phyloP scores from a whole-genome alignment of 768 basidiomycete species.

The Russula compacta region DNA sequence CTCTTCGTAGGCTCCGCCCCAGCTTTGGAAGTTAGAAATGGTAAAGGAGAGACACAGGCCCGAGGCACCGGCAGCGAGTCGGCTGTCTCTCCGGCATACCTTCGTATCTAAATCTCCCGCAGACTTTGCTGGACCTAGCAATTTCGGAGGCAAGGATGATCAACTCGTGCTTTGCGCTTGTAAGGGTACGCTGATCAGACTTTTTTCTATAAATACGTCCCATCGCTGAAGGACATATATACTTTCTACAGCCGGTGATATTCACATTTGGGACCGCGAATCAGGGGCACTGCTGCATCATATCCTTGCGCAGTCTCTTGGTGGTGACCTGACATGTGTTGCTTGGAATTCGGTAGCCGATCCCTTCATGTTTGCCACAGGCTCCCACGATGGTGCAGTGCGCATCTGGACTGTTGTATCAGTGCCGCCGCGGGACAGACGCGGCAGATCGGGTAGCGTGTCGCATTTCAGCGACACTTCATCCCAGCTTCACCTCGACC shows the following conservation, averaged over 20 bases:
- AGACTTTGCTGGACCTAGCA: constrained; percentile 74
- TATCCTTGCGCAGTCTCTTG: constrained; percentile 51
- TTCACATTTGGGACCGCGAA: constrained; percentile 83
- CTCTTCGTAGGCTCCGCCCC: constrained; percentile 52
- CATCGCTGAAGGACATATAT: neutral
- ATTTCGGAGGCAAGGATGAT: constrained; percentile 74
- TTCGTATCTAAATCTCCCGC: constrained; percentile 61
- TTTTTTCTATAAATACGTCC: neutral
- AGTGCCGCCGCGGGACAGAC: constrained; percentile 5
- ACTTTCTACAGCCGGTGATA: constrained; percentile 56
- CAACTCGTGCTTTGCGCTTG: constrained; percentile 72
- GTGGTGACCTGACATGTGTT: constrained; percentile 64
- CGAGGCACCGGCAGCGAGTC: constrained; percentile 23
- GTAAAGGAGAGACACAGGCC: constrained; percentile 43
- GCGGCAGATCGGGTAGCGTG: constrained; percentile 9
- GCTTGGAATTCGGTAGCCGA: constrained; percentile 69
- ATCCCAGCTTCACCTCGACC: constrained; percentile 12
- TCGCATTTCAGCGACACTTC: constrained; percentile 12
- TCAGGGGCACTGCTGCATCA: constrained; percentile 64
- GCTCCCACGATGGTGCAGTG: constrained; percentile 67
- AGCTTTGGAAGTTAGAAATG: constrained; percentile 64
- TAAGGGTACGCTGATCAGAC: constrained; percentile 41
- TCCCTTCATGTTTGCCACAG: constrained; percentile 64
- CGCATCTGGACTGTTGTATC: constrained; percentile 55
- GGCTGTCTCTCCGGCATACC: constrained; percentile 48